Evolutionary conservation across 1,139 yeast species (phyloP).

Genomic region (Wickerhamomyces sp.): DNA sequence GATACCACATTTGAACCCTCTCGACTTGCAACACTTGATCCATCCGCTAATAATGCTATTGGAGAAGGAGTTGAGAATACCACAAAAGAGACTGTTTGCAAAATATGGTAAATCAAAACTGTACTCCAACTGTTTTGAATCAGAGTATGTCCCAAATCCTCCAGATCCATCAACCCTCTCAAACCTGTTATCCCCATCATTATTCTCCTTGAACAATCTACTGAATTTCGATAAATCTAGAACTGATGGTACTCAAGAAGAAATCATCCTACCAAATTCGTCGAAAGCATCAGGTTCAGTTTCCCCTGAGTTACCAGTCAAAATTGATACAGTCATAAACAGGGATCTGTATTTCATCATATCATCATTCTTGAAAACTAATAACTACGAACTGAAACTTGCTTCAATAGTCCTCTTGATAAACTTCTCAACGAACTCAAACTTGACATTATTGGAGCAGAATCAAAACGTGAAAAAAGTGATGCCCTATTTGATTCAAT

Average conservation of each 20-base stretch:
- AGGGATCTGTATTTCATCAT: conserved; percentile 26
- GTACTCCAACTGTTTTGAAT: conserved; percentile 17
- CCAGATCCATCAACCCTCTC: conserved; percentile 21
- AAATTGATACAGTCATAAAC: conserved; percentile 44
- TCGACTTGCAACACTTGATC: conserved; percentile 12
- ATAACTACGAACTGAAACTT: conserved; percentile 25
- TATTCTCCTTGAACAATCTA: conserved; percentile 28
- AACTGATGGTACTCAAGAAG: not conserved
- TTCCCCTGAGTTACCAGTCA: conserved; percentile 9
- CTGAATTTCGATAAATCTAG: conserved; percentile 13
- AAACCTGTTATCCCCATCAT: conserved; percentile 24
- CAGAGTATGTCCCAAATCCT: conserved; percentile 21
- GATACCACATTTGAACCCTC: conserved; percentile 25
- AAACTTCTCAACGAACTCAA: conserved; percentile 23
- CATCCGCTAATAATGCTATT: conserved; percentile 22
- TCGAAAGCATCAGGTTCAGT: too few relatives aligned
- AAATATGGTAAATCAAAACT: conserved; percentile 14
- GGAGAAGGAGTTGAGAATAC: conserved; percentile 16
- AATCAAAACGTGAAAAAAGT: conserved; percentile 23
- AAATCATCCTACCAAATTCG: not conserved
- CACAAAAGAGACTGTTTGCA: conserved; percentile 14
- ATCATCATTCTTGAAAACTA: conserved; percentile 25
- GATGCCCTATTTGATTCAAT: conserved; percentile 26
- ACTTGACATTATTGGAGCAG: conserved; percentile 10
- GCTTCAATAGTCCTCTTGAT: conserved; percentile 27